Evolutionary conservation across 2,329 filamentous ascomycete species (phyloP).

Genomic region (Pezizomycotina sp.): DNA sequence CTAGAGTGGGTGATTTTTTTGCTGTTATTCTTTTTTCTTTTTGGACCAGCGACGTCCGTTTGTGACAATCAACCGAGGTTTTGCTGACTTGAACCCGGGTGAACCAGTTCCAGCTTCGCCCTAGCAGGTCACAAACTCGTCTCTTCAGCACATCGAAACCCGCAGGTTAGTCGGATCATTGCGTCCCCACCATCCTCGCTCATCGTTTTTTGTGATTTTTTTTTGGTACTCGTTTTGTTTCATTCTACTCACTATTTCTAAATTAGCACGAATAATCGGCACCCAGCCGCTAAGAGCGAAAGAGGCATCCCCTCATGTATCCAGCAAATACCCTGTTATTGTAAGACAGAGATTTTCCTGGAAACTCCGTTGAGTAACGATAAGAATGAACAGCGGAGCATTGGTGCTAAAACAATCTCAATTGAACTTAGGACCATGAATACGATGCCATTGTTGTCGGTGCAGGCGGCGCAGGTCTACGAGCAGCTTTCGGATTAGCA

Average conservation of each 20-base stretch:
- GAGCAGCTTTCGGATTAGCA: slow-evolving; percentile 69
- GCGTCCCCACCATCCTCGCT: not conserved
- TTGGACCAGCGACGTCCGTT: slow-evolving; percentile 1
- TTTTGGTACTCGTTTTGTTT: not conserved
- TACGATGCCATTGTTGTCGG: slow-evolving; percentile 94
- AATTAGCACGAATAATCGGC: slow-evolving; percentile 63
- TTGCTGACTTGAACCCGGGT: slow-evolving; percentile 44
- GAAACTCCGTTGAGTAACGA: not conserved
- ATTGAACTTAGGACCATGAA: slow-evolving; percentile 59
- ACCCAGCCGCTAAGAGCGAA: slow-evolving; percentile 78
- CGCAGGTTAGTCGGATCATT: slow-evolving; percentile 43
- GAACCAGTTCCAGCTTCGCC: too few relatives aligned
- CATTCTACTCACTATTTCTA: slow-evolving; percentile 20
- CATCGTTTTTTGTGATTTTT: slow-evolving; percentile 1
- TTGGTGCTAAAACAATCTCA: slow-evolving; percentile 21
- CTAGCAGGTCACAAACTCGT: slow-evolving; percentile 51
- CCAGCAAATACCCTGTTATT: slow-evolving; percentile 85
- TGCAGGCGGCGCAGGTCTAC: slow-evolving; percentile 64
- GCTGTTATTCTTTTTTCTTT: not conserved
- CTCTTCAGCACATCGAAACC: slow-evolving; percentile 76
- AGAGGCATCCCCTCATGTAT: slow-evolving; percentile 75
- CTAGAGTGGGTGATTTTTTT: slow-evolving; percentile 20
- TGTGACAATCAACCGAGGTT: slow-evolving; percentile 35
- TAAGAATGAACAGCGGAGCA: not conserved
- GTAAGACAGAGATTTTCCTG: slow-evolving; percentile 37